Evolutionary conservation across 805 yeast genomes (phyloP).

Genomic region (Ogataea populi-albae): DNA sequence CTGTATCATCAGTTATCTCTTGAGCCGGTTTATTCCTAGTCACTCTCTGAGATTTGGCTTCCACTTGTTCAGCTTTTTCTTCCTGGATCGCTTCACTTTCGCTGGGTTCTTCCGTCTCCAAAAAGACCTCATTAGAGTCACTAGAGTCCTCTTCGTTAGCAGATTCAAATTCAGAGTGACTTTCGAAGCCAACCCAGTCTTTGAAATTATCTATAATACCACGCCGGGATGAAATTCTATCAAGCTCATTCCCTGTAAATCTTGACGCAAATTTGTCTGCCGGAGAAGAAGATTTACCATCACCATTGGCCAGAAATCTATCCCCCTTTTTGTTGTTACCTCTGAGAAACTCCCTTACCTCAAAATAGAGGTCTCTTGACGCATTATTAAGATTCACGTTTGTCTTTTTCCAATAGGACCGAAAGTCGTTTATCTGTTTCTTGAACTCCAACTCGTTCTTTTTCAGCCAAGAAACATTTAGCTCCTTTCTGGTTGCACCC

Average conservation of each 20-base stretch:
- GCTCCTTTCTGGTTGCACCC: constrained; percentile 94
- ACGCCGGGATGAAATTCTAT: constrained; percentile 21
- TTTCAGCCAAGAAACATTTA: constrained; percentile 96
- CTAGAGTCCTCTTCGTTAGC: constrained; percentile 14
- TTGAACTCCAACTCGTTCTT: constrained; percentile 94
- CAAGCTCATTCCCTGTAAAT: constrained; percentile 53
- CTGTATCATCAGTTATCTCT: too few species aligned
- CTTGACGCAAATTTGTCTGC: constrained; percentile 66
- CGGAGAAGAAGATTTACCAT: constrained; percentile 41
- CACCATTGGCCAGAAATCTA: constrained; percentile 10
- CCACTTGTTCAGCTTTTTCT: too few species aligned
- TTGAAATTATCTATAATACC: constrained; percentile 34
- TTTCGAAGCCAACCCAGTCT: constrained; percentile 35
- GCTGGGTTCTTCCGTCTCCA: constrained; percentile 7
- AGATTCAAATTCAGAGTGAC: constrained; percentile 26
- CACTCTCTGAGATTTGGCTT: too few species aligned
- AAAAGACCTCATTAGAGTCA: constrained; percentile 1
- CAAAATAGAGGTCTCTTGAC: constrained; percentile 80
- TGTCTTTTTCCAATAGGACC: constrained; percentile 79
- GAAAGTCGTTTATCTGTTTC: constrained; percentile 83
- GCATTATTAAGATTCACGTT: constrained; percentile 65
- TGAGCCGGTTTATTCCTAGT: too few species aligned
- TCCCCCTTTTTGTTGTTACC: constrained; percentile 18
- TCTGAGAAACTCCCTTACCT: constrained; percentile 71
- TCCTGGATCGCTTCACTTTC: not conserved